These are phyloP conservation scores for Anastatica hierochuntica DNA, from an alignment of 345 rosid species.

Conservation along the genomic window DNA sequence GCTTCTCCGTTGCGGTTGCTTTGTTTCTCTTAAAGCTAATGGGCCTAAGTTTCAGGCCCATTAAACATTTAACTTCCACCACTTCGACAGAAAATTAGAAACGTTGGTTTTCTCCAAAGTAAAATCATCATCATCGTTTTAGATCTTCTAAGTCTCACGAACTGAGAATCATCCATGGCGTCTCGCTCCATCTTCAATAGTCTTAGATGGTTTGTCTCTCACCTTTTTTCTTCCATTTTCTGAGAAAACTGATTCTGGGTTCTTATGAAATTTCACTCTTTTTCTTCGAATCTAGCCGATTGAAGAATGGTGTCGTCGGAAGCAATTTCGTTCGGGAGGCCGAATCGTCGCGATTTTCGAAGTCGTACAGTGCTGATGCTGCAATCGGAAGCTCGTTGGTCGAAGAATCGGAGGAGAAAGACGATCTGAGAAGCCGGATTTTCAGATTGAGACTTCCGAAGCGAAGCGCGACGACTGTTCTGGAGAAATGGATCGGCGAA, in stretches of 20 bases:
- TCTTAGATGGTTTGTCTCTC: conserved; percentile 17
- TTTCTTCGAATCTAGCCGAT: conserved; percentile 4
- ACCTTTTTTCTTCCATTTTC: neutral
- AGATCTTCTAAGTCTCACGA: conserved; percentile 1
- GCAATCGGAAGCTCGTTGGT: conserved; percentile 19
- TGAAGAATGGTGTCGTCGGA: conserved; percentile 15
- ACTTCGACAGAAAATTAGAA: neutral
- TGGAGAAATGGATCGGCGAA: conserved; percentile 73
- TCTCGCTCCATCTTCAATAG: conserved; percentile 25
- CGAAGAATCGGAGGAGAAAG: conserved; percentile 40
- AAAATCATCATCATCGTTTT: neutral
- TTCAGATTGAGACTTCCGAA: conserved; percentile 74
- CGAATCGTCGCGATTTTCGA: conserved; percentile 7
- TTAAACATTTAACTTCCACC: no score
- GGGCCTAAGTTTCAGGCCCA: no score
- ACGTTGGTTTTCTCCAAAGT: neutral
- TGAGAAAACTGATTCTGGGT: neutral
- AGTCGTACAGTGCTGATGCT: conserved; percentile 12
- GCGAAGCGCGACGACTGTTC: conserved; percentile 61
- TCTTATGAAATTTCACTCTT: neutral
- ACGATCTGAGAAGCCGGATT: conserved; percentile 62
- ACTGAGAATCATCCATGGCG: conserved; percentile 17
- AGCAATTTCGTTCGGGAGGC: conserved; percentile 9
- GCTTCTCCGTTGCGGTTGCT: no score
- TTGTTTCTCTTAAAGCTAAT: no score